Conservation (phyloP, 2,329 filamentous ascomycete genomes). For the Exophiala bonariae region DNA sequence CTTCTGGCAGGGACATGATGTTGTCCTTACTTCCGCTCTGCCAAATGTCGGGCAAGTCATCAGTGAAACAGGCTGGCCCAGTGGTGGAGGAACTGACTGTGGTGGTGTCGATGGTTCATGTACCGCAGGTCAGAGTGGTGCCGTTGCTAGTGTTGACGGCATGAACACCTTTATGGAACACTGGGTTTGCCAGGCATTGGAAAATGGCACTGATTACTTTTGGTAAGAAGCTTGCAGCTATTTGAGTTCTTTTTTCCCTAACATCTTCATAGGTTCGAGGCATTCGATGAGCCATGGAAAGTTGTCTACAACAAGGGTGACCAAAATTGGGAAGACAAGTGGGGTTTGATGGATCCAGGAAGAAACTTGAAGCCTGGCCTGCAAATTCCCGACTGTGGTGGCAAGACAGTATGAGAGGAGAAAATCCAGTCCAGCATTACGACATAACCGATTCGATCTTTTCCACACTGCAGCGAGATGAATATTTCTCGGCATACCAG, state of each 20-base stretch:
- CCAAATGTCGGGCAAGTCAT: constrained; percentile 71
- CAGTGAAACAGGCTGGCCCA: constrained; percentile 89
- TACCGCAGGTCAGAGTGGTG: constrained; percentile 55
- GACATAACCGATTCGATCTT: background rate
- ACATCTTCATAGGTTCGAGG: constrained; percentile 66
- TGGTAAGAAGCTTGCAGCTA: constrained; percentile 60
- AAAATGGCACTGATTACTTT: constrained; percentile 87
- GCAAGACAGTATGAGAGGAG: constrained; percentile 58
- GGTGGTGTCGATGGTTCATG: constrained; percentile 59
- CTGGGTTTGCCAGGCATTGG: constrained; percentile 79
- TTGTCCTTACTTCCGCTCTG: constrained; percentile 59
- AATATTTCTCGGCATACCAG: background rate
- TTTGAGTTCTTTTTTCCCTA: constrained; percentile 19
- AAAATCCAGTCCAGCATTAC: background rate
- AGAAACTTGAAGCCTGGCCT: constrained; percentile 81
- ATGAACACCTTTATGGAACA: constrained; percentile 83
- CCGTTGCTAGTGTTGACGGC: constrained; percentile 75
- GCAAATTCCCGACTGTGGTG: constrained; percentile 82
- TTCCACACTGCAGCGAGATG: background rate
- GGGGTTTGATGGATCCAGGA: constrained; percentile 85
- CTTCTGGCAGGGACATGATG: constrained; percentile 77
- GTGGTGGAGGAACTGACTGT: constrained; percentile 76
- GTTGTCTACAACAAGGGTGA: constrained; percentile 65
- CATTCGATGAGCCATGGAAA: constrained; percentile 98
- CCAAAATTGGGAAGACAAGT: constrained; percentile 90